These are phyloP conservation scores for Gracilariopsis chorda DNA, from an alignment of 23 red algal species.

Conservation along the genomic window DNA sequence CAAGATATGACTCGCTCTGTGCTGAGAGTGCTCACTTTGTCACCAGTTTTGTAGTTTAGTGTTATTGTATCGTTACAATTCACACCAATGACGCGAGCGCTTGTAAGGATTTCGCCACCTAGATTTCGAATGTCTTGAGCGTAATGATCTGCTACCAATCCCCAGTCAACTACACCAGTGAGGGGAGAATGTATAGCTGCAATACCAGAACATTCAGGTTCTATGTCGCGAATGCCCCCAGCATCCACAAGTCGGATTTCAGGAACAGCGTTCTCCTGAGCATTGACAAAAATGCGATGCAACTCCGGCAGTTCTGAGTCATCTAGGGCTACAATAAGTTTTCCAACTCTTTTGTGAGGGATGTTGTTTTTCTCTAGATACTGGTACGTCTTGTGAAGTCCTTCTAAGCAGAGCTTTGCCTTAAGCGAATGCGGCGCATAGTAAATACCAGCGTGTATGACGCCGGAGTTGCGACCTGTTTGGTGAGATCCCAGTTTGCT, in stretches of 20 bases:
- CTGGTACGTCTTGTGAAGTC: constrained; percentile 52
- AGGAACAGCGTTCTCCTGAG: constrained; percentile 62
- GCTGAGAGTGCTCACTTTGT: neutral
- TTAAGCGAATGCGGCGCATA: constrained; percentile 85
- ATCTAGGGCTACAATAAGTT: constrained; percentile 83
- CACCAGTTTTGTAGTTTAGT: neutral
- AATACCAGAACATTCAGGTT: constrained; percentile 55
- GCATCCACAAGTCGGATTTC: constrained; percentile 35
- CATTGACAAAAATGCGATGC: constrained; percentile 41
- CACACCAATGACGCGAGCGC: constrained; percentile 28
- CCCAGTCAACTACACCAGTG: constrained; percentile 80
- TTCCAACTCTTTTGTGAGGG: constrained; percentile 65
- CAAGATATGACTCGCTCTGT: constrained; percentile 66
- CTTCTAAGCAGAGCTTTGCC: constrained; percentile 73
- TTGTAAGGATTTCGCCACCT: constrained; percentile 12
- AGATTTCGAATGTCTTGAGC: constrained; percentile 42
- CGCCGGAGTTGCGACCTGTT: constrained; percentile 79
- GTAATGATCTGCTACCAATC: constrained; percentile 39
- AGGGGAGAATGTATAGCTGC: constrained; percentile 76
- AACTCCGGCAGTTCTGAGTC: constrained; percentile 58
- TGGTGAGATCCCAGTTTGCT: constrained; percentile 60
- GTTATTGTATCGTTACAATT: constrained; percentile 23
- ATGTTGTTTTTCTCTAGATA: constrained; percentile 51
- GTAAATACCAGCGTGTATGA: constrained; percentile 90
- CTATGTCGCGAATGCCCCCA: constrained; percentile 27